Percentiles rank a stretch among this genome's conserved stretches.
Evolutionary conservation across 1,284 basidiomycete species (phyloP).

Genomic region (Pyrrhoderma noxium): DNA sequence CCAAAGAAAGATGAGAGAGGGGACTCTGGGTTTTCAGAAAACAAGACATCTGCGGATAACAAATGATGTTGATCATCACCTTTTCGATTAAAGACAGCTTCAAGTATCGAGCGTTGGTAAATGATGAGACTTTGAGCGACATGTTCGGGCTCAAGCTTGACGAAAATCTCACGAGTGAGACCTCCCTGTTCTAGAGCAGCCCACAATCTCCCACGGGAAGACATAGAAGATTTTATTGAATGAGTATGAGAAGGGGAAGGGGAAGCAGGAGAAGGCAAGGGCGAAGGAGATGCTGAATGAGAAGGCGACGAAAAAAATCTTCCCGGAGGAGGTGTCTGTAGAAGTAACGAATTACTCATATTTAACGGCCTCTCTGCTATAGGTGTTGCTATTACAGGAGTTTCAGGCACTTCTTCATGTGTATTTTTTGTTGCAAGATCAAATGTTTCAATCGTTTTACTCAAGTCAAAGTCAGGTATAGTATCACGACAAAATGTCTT

Average conservation of each 20-base stretch:
- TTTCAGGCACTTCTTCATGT: slow-evolving; percentile 33
- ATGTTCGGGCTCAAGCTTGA: slow-evolving; percentile 48
- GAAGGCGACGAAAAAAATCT: slow-evolving; percentile 28
- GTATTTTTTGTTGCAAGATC: slow-evolving; percentile 39
- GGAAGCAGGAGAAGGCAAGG: not conserved
- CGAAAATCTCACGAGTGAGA: slow-evolving; percentile 59
- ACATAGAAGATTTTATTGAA: slow-evolving; percentile 12
- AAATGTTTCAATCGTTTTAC: slow-evolving; percentile 40
- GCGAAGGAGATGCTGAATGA: slow-evolving; percentile 4
- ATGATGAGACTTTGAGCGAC: slow-evolving; percentile 52
- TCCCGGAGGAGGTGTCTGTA: slow-evolving; percentile 40
- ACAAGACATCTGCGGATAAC: slow-evolving; percentile 35
- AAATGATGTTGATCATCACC: not conserved
- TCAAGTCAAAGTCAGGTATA: slow-evolving; percentile 34
- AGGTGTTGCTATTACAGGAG: slow-evolving; percentile 27
- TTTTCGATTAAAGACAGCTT: slow-evolving; percentile 25
- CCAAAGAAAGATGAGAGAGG: slow-evolving; percentile 45
- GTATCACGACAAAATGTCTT: slow-evolving; percentile 46
- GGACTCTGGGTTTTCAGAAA: slow-evolving; percentile 14
- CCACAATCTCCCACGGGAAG: slow-evolving; percentile 32
- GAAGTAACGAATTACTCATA: slow-evolving; percentile 38
- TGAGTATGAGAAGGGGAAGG: slow-evolving; percentile 3
- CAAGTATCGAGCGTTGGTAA: slow-evolving; percentile 47
- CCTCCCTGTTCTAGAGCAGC: slow-evolving; percentile 51
- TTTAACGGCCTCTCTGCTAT: slow-evolving; percentile 24